Conservation (phyloP, 306 rosid species). For the Vigna hirtella region DNA sequence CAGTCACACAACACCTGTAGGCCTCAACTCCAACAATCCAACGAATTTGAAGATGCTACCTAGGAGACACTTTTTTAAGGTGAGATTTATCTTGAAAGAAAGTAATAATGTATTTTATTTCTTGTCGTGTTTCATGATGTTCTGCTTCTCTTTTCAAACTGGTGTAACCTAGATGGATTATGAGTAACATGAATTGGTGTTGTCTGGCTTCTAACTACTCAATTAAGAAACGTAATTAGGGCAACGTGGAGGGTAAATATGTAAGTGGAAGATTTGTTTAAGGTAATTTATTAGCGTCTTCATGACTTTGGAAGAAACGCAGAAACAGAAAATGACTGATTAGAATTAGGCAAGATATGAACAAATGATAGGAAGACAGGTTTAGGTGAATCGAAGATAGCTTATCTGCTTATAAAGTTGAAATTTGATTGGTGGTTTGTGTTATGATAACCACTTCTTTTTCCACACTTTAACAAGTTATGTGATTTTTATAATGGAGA, state of each 20-base stretch:
- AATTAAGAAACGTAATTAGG: conserved; percentile 36
- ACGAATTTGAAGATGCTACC: not conserved
- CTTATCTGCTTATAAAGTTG: conserved; percentile 36
- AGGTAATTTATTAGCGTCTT: not conserved
- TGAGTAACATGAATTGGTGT: not conserved
- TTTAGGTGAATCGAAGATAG: not conserved
- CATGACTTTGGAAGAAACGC: conserved; percentile 26
- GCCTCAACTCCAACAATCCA: conserved; percentile 16
- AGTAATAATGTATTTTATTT: not conserved
- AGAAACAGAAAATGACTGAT: conserved; percentile 15
- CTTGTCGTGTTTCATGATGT: no score
- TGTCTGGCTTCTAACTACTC: not conserved
- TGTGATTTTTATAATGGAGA: not conserved
- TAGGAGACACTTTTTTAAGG: not conserved
- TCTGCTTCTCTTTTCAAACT: no score
- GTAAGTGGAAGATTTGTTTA: not conserved
- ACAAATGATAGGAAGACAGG: not conserved
- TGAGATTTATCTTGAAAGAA: not conserved
- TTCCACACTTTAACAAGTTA: conserved; percentile 4
- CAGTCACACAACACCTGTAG: not conserved
- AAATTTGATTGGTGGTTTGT: conserved; percentile 33
- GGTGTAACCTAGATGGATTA: not conserved
- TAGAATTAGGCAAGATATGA: conserved; percentile 21
- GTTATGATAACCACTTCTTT: conserved; percentile 34
- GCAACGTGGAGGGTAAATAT: conserved; percentile 10